Base-by-base conservation (phyloP, 108 stramenopile genomes). In the Cyclotella cryptica region DNA sequence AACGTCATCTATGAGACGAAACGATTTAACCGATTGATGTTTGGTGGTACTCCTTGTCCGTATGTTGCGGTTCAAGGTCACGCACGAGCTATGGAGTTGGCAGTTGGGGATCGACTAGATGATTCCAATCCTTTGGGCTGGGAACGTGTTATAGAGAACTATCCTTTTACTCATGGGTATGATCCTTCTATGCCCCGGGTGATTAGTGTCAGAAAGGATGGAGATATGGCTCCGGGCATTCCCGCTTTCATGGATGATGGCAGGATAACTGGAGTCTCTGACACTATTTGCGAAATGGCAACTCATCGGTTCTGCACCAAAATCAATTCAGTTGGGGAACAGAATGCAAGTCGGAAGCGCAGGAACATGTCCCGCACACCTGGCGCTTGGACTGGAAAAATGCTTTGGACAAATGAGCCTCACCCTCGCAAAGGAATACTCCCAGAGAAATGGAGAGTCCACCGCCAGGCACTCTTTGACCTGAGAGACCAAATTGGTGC, bases 161-260 rank as follows among this genome's bases (percentile, higher is more conserved):
- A 69, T 10, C 85, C 85, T 40, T 80, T 75, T 13, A 11, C 18
- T 5, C 12, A 41, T 6, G 46, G 17, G 6, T 82, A 82, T 35
- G 80, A 86, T 40, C 85, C 85, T 19, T 41, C 69, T 13, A 22
- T 73, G 30, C 77, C 85, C 6, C 63, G 80, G 66, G 72, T 86
- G 9, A 66, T 27, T 13, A 73, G 69, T 47, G 27, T 74, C 8
- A 8, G 51, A 26, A 59, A 52, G n/a, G 80, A 84, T 52, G 84
- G 84, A 10, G 43, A 58, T 21, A 26, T 80, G 28, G 84, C 84
- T 4, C 17, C 49, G 12, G 84, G 79, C 35, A 13, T 52, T 21
- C 27, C 60, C 11, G 27, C 51, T 84, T 52, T 52, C n/a, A 67
- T 84, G 27, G 78, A 84, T 46, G 84, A 80, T 44, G 55, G 66